These are phyloP conservation scores for Daldinia vernicosa DNA, from an alignment of 495 filamentous ascomycete genomes.

Conservation along the genomic window DNA sequence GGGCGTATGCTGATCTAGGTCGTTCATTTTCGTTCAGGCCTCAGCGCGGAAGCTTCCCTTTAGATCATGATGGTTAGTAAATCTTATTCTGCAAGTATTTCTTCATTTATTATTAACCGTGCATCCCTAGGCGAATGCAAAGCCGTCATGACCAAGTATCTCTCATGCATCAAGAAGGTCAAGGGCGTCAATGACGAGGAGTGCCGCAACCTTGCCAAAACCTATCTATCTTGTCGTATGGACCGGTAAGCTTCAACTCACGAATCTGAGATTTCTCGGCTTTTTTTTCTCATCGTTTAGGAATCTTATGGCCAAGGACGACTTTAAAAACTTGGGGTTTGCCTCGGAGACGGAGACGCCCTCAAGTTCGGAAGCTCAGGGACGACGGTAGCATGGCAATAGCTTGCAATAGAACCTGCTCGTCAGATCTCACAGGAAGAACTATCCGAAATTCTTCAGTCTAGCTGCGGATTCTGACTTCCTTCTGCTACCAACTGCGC, in stretches of 20 bases:
- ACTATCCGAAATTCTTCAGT: neutral
- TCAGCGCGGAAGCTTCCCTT: conserved; percentile 93
- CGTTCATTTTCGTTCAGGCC: conserved; percentile 63
- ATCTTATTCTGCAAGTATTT: conserved; percentile 12
- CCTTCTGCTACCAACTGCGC: neutral
- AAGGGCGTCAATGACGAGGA: conserved; percentile 85
- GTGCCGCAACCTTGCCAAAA: conserved; percentile 85
- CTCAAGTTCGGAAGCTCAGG: conserved; percentile 27
- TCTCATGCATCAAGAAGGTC: conserved; percentile 82
- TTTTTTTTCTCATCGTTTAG: conserved; percentile 58
- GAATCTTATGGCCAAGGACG: conserved; percentile 94
- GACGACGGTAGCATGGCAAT: conserved; percentile 6
- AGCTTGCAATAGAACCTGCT: neutral
- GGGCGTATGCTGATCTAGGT: conserved; percentile 8
- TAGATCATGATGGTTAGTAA: conserved; percentile 87
- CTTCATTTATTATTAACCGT: conserved; percentile 5
- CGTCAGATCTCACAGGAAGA: neutral
- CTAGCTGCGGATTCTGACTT: neutral
- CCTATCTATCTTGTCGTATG: conserved; percentile 92
- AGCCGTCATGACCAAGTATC: conserved; percentile 80
- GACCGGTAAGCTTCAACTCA: conserved; percentile 75
- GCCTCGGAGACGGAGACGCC: conserved; percentile 59
- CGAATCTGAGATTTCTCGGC: no score
- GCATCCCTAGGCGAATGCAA: conserved; percentile 83
- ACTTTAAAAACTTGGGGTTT: conserved; percentile 92